Percentiles rank a stretch among this genome's conserved stretches.
Evolutionary conservation across 169 alveolate genomes (phyloP).

Genomic region (Prorocentrum cordatum): DNA sequence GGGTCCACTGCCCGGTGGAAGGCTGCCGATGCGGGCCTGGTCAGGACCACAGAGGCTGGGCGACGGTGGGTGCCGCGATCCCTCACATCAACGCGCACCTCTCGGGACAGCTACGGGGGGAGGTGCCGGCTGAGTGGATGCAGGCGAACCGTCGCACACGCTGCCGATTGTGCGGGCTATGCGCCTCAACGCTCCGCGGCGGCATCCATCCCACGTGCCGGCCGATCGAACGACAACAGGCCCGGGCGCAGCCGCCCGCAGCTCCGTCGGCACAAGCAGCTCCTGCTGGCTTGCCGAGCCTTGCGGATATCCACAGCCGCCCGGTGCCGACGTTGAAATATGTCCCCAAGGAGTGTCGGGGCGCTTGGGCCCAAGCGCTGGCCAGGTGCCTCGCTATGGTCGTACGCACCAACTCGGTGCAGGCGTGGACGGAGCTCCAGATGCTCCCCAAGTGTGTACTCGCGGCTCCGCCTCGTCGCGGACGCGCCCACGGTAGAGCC

Average conservation of each 20-base stretch:
- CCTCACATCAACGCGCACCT: too few relatives aligned
- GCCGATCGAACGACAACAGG: too few relatives aligned
- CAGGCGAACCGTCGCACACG: too few relatives aligned
- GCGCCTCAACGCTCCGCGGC: background rate
- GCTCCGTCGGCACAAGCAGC: background rate
- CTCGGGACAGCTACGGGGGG: too few relatives aligned
- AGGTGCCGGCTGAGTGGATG: too few relatives aligned
- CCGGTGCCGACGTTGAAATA: background rate
- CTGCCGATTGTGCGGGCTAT: constrained; percentile 2
- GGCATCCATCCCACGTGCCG: background rate
- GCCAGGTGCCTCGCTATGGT: background rate
- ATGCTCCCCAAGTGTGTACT: constrained; percentile 1
- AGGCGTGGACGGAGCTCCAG: background rate
- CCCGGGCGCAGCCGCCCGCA: background rate
- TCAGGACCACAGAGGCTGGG: too few relatives aligned
- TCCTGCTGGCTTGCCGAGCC: background rate
- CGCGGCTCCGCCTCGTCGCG: background rate
- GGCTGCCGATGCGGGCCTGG: too few relatives aligned
- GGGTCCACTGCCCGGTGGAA: too few relatives aligned
- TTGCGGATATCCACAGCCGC: background rate
- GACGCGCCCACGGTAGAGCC: background rate
- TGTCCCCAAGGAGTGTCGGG: background rate
- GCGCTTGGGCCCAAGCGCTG: background rate
- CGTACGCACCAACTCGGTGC: background rate
- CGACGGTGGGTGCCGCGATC: too few relatives aligned